These are phyloP conservation scores for Balakata baccata DNA, from an alignment of 345 rosid genomes.

Conservation along the genomic window DNA sequence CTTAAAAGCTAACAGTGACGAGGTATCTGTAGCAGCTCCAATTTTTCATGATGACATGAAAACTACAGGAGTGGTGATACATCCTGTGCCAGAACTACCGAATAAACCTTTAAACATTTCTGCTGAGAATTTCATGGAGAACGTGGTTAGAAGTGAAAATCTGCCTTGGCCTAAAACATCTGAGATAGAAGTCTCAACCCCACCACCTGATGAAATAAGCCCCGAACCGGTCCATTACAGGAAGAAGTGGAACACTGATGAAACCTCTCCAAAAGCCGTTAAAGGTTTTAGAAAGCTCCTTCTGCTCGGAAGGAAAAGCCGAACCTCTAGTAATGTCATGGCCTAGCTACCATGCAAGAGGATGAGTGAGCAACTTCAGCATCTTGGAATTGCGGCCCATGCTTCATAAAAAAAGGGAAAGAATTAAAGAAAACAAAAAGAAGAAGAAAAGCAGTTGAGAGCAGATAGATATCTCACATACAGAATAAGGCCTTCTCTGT, in stretches of 20 bases:
- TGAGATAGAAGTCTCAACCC: conserved; percentile 63
- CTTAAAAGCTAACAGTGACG: conserved; percentile 28
- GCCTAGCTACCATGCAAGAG: neutral
- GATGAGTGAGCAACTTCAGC: no score
- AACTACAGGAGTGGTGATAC: conserved; percentile 30
- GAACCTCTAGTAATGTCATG: conserved; percentile 23
- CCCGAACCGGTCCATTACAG: conserved; percentile 52
- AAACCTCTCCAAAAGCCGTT: conserved; percentile 63
- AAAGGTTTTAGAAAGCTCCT: conserved; percentile 90
- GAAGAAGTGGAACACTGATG: conserved; percentile 85
- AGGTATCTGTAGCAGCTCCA: conserved; percentile 25
- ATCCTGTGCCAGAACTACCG: conserved; percentile 35
- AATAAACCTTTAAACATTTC: conserved; percentile 33
- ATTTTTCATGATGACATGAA: conserved; percentile 30
- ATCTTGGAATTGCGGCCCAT: no score
- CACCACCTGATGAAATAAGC: conserved; percentile 47
- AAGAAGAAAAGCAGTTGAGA: neutral
- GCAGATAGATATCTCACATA: conserved; percentile 8
- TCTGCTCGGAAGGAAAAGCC: conserved; percentile 64
- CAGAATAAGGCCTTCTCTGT: conserved; percentile 38
- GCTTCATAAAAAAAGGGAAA: neutral
- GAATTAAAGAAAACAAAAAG: neutral
- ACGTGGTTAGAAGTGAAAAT: conserved; percentile 20
- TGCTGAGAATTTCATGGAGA: conserved; percentile 33
- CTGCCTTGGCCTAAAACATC: conserved; percentile 35